Conservation (phyloP, 441 rosid species). For the Pelargonium fulgidum region DNA sequence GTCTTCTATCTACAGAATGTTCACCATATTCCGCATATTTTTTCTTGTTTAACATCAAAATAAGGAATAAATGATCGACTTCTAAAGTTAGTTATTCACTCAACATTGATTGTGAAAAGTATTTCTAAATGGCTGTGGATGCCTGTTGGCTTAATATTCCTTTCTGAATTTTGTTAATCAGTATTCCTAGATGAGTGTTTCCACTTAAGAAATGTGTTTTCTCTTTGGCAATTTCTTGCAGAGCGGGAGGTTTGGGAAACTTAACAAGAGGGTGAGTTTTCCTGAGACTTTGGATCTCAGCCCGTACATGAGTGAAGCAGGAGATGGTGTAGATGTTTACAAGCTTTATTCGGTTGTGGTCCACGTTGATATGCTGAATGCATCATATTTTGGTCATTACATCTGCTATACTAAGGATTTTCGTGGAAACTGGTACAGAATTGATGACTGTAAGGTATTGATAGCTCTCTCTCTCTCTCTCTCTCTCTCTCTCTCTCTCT, state of each 20-base stretch:
- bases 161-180: background rate
- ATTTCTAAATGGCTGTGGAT: background rate
- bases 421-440: conserved; percentile 70
- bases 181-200: background rate
- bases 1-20: background rate
- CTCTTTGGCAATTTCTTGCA: conserved; percentile 32
- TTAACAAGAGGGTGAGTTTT: conserved; percentile 80
- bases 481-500: conserved; percentile 14
- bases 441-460: conserved; percentile 87
- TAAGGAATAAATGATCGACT: background rate
- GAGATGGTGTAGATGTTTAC: conserved; percentile 62
- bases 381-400: conserved; percentile 94
- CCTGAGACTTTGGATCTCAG: conserved; percentile 75
- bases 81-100: background rate
- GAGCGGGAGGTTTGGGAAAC: conserved; percentile 97
- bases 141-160: background rate
- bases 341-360: conserved; percentile 91
- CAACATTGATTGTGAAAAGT: background rate
- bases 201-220: background rate
- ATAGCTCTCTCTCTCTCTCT: conserved; percentile 12
- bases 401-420: conserved; percentile 86
- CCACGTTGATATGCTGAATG: conserved; percentile 93
- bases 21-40: background rate
- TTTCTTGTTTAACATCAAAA: background rate
- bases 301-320: conserved; percentile 78